These are phyloP conservation scores for Pyrenophora graminea DNA, from an alignment of 2,329 filamentous ascomycete genomes.

Conservation along the genomic window DNA sequence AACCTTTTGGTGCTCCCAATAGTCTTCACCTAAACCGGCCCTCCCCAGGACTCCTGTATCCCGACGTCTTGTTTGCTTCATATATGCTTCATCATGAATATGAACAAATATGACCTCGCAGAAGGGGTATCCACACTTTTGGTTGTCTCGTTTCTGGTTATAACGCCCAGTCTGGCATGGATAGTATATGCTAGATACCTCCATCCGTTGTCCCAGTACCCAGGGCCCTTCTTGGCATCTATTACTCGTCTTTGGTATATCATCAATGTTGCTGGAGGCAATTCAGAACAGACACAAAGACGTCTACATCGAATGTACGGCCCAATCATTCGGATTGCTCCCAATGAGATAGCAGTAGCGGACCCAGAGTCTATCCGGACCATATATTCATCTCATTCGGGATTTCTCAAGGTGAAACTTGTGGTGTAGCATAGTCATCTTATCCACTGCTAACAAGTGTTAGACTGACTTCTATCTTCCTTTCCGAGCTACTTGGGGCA, in stretches of 20 bases:
- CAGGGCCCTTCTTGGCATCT: conserved; percentile 9
- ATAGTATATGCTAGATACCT: not conserved
- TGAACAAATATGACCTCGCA: too few species aligned
- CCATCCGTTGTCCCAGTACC: conserved; percentile 4
- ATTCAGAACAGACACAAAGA: conserved; percentile 2
- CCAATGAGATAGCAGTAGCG: conserved; percentile 4
- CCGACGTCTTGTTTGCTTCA: too few species aligned
- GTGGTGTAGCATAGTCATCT: too few species aligned
- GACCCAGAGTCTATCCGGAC: not conserved
- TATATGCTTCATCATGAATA: too few species aligned
- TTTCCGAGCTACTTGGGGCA: conserved; percentile 2
- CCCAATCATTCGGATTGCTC: conserved; percentile 8
- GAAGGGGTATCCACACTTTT: not conserved
- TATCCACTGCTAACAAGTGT: not conserved
- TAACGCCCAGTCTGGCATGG: not conserved
- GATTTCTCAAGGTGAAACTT: not conserved
- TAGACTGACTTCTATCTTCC: conserved; percentile 11
- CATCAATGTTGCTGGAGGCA: not conserved
- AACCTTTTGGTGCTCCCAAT: too few species aligned
- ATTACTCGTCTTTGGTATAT: conserved; percentile 4
- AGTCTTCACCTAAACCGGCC: too few species aligned
- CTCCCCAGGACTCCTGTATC: too few species aligned
- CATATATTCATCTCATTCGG: conserved; percentile 1
- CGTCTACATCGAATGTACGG: not conserved
- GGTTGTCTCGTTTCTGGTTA: not conserved